Evolutionary conservation across 2,329 filamentous ascomycete genomes (phyloP), one percentile per base, ranked within the genome.

Genomic region (Exophiala calicioides): DNA sequence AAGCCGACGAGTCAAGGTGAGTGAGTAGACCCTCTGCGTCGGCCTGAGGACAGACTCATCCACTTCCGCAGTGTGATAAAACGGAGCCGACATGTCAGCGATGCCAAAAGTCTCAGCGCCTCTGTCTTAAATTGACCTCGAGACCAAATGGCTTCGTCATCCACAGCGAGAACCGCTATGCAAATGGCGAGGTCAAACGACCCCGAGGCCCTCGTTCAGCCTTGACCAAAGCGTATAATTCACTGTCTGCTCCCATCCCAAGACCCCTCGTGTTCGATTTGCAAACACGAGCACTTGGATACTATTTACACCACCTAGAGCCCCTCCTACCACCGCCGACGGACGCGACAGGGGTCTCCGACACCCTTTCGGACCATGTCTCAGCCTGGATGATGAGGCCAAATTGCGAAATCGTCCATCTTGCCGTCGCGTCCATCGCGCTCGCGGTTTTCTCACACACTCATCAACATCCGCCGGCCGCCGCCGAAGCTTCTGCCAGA

Each of bases 151-250:
- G n/a, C n/a, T n/a, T n/a, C n/a, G n/a, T n/a, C n/a, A n/a, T n/a
- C n/a, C n/a, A n/a, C n/a, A n/a, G n/a, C n/a, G n/a, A n/a, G n/a
- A n/a, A n/a, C n/a, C n/a, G n/a, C n/a, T n/a, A n/a, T n/a, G n/a
- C n/a, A n/a, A n/a, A n/a, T n/a, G n/a, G n/a, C n/a, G n/a, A n/a
- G n/a, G n/a, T n/a, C n/a, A n/a, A n/a, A n/a, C n/a, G n/a, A n/a
- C n/a, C n/a, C n/a, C n/a, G 62, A 55, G 63, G 63, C n/a, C 63
- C 63, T 29, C 62, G 63, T 20, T 56, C 62, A 29, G 57, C 26
- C 21, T n/a, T 56, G 12, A 41, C 43, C 15, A 43, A 34, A 10
- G 47, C 55, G 8, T 26, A 24, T 18, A n/a, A 47, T 4, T 26
- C n/a, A n/a, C n/a, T n/a, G n/a, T n/a, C n/a, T n/a, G n/a, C n/a